Base-by-base conservation (phyloP, 441 rosid species). In the Bocquillonia castaneifolia region DNA sequence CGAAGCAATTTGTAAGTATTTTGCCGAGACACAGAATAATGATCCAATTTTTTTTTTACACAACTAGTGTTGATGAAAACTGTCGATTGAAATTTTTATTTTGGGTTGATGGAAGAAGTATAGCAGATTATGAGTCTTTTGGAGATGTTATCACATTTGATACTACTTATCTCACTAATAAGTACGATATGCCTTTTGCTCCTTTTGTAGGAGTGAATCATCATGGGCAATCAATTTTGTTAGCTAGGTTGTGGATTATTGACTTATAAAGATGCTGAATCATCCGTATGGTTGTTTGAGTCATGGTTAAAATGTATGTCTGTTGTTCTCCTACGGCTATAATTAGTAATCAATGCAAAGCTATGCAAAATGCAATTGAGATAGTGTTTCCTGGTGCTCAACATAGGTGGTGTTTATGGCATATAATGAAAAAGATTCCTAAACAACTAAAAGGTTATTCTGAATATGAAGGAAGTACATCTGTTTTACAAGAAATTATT, bases 231-330 rank as follows among this genome's bases (percentile, higher is more conserved):
- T 63, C 72, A 0, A 72, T 78, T 65, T 60, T 84, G 60, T 56
- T n/a, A n/a, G n/a, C n/a, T 84, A 68, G 86, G 88, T 15, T 82
- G 86, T 73, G 86, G 82, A 51, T 80, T 84, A 66, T 68, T 84
- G 28, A 84, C 86, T 50, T 79, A 71, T 0, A 84, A 84, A 50
- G 80, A 84, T 1, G 79, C 74, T 4, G 86, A 84, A 50, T 76
- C 68, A 63, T 82, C 70, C 59, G 75, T 78, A 54, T 84, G 88
- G 90, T 76, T 84, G n/a, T 79, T 82, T 64, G 75, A 72, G 75
- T 78, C 84, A 29, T 86, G 85, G 91, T 77, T 82, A 59, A 70
- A 74, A 70, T 84, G 88, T 79, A 84, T 82, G 81, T 72, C 65
- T 12, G 80, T 42, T 68, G 34, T 10, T 56, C 78, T 48, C 88